Conservation (phyloP, 2,329 filamentous ascomycete species). For the Colletotrichum sp. region DNA sequence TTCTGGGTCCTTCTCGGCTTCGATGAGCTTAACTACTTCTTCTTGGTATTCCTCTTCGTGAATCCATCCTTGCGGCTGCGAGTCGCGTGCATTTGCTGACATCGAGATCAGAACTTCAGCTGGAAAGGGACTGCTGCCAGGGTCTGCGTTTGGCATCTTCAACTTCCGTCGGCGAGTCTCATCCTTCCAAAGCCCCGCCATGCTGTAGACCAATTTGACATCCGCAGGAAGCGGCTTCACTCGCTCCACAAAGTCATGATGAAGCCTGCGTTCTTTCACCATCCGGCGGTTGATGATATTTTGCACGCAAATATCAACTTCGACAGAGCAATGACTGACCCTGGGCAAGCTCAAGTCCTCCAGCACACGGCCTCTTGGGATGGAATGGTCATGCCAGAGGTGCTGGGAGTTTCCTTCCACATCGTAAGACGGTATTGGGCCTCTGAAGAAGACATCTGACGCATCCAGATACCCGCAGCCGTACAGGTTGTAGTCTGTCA, state of each 20-base stretch:
- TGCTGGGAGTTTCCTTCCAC: constrained; percentile 65
- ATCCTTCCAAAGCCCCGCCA: constrained; percentile 92
- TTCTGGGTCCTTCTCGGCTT: constrained; percentile 62
- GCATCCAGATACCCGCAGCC: constrained; percentile 88
- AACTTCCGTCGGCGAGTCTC: constrained; percentile 81
- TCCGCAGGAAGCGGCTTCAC: constrained; percentile 66
- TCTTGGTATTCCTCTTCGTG: constrained; percentile 85
- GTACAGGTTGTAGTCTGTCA: constrained; percentile 97
- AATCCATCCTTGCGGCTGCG: constrained; percentile 82
- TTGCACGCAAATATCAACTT: constrained; percentile 88
- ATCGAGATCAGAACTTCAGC: constrained; percentile 84
- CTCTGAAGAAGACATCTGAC: constrained; percentile 72
- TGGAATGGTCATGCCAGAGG: constrained; percentile 80
- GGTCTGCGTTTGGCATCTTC: constrained; percentile 67
- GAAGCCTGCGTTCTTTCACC: constrained; percentile 78
- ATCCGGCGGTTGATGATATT: constrained; percentile 83
- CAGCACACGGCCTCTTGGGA: constrained; percentile 63
- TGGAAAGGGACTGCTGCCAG: constrained; percentile 78
- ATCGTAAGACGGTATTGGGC: constrained; percentile 74
- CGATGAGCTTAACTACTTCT: constrained; percentile 66
- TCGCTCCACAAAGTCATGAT: constrained; percentile 86
- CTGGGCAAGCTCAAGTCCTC: constrained; percentile 71
- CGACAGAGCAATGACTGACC: constrained; percentile 85
- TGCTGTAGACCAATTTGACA: constrained; percentile 88
- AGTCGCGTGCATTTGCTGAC: constrained; percentile 80